Percentiles rank a stretch among this genome's conserved stretches.
These are phyloP conservation scores for Coemansia erecta DNA, from an alignment of 192 early-diverging fungal species.

Conservation along the genomic window DNA sequence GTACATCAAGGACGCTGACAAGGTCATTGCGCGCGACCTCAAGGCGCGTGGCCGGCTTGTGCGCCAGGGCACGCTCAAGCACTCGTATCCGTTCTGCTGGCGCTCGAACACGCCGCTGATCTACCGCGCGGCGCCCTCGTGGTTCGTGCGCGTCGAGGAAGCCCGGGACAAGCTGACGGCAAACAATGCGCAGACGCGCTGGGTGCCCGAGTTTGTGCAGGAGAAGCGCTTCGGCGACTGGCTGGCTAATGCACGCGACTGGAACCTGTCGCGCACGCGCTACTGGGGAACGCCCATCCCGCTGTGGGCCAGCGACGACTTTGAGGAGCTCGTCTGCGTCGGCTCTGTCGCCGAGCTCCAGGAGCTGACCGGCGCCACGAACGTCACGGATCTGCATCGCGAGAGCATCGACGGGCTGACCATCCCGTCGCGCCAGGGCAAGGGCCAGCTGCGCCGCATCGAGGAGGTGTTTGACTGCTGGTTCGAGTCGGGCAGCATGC, in stretches of 20 bases:
- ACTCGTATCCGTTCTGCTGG: constrained; percentile 98
- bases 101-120: constrained; percentile 96
- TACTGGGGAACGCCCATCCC: constrained; percentile 99
- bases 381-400: constrained; percentile 92
- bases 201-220: constrained; percentile 96
- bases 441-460: constrained; percentile 78
- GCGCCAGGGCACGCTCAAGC: constrained; percentile 84
- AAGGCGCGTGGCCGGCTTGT: constrained; percentile 82
- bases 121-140: constrained; percentile 94
- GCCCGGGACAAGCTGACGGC: constrained; percentile 80
- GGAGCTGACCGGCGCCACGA: constrained; percentile 78
- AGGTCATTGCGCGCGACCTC: constrained; percentile 88
- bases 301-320: constrained; percentile 94
- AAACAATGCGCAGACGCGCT: constrained; percentile 85
- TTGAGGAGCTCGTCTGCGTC: constrained; percentile 80
- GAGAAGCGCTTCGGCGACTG: constrained; percentile 98
- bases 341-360: constrained; percentile 90
- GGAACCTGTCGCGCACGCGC: constrained; percentile 96
- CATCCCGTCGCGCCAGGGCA: constrained; percentile 89
- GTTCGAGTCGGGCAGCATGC: constrained; percentile 99
- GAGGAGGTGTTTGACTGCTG: constrained; percentile 99
- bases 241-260: constrained; percentile 93
- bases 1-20: constrained; percentile 98
- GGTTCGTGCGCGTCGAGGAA: constrained; percentile 92
- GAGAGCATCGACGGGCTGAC: constrained; percentile 96